Base-by-base conservation (phyloP, 2,329 filamentous ascomycete genomes). In the Cordyceps cicadae region DNA sequence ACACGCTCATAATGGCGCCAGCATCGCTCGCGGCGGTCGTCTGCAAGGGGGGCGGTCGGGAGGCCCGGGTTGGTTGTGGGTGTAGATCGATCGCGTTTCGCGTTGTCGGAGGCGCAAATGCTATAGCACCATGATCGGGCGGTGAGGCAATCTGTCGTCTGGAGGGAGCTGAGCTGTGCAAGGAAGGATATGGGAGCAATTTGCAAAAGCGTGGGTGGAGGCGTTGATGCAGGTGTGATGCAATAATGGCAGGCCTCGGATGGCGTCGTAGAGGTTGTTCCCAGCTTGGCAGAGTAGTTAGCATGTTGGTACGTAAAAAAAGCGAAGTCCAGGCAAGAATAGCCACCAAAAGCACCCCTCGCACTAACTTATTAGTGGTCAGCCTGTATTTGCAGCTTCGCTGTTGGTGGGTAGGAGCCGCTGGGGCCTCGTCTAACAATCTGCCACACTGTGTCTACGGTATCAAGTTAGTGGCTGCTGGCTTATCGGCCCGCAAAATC, bases 1-100 rank as follows among this genome's bases (percentile, higher is more conserved):
- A 68, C 66, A 68, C 66, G 63, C 65, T 72, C 74, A 75, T 76
- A 56, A 49, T 60, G 67, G 67, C 68, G 65, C 64, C 66, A 67
- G 70, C 74, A 73, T 75, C 59, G 72, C 69, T 73, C 66, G 71
- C 64, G 64, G 61, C 43, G 19, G 58, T 54, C 50, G 51, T 54
- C 15, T 29, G n/a, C 12, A n/a, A 48, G 62, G 62, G 51, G 59
- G 60, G 55, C 15, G 34, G 58, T 57, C 54, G 49, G 50, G 52
- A 54, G 62, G 46, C 46, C 34, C 24, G 61, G 54, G 43, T 34
- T 34, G 24, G 15, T 24, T 11, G 41, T 48, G 37, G 29, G 64
- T 49, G 39, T 34, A 43, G 29, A 17, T 54, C 39, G 41, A 48
- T 53, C 34, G 54, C 59, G 53, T 24, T 26, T 60, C 54, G 61